Evolutionary conservation across 1,284 basidiomycete genomes (phyloP).

Genomic region (Apiotrichum gracile): DNA sequence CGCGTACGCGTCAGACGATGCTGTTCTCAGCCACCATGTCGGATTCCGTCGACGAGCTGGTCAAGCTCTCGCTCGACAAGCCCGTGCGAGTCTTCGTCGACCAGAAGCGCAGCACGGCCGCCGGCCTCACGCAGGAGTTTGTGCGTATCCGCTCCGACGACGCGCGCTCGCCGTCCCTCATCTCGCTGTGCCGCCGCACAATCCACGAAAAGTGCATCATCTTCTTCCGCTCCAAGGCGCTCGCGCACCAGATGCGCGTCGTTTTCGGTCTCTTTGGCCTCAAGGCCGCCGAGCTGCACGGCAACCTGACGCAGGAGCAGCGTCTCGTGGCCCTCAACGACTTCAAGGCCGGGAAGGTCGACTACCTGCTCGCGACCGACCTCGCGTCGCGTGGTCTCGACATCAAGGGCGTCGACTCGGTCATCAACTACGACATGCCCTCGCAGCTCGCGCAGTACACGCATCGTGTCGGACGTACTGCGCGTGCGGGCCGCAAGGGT

Average conservation of each 20-base stretch:
- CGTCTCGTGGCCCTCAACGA: slow-evolving; percentile 76
- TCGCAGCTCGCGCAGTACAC: slow-evolving; percentile 87
- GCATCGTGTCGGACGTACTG: slow-evolving; percentile 93
- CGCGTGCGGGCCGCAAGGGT: slow-evolving; percentile 86
- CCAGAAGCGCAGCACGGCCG: slow-evolving; percentile 80
- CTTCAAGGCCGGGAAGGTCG: slow-evolving; percentile 78
- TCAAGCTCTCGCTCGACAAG: slow-evolving; percentile 82
- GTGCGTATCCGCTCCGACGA: slow-evolving; percentile 76
- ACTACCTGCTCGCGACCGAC: slow-evolving; percentile 92
- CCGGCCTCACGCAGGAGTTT: slow-evolving; percentile 91
- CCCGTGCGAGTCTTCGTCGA: slow-evolving; percentile 94
- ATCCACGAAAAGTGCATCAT: slow-evolving; percentile 81
- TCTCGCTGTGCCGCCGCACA: slow-evolving; percentile 77
- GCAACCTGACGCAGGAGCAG: slow-evolving; percentile 92
- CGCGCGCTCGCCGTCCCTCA: slow-evolving; percentile 68
- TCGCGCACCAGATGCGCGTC: slow-evolving; percentile 93
- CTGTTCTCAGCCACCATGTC: slow-evolving; percentile 98
- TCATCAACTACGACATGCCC: slow-evolving; percentile 98
- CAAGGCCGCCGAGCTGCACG: slow-evolving; percentile 86
- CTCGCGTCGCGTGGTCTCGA: slow-evolving; percentile 91
- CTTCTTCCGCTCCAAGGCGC: slow-evolving; percentile 91
- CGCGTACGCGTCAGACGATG: slow-evolving; percentile 88
- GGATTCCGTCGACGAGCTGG: slow-evolving; percentile 87
- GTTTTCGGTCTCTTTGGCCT: slow-evolving; percentile 83
- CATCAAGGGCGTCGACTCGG: slow-evolving; percentile 95